phyloP scores from a whole-genome alignment of 164 flowering plant genomes.

The Magnolia changhungtana region DNA sequence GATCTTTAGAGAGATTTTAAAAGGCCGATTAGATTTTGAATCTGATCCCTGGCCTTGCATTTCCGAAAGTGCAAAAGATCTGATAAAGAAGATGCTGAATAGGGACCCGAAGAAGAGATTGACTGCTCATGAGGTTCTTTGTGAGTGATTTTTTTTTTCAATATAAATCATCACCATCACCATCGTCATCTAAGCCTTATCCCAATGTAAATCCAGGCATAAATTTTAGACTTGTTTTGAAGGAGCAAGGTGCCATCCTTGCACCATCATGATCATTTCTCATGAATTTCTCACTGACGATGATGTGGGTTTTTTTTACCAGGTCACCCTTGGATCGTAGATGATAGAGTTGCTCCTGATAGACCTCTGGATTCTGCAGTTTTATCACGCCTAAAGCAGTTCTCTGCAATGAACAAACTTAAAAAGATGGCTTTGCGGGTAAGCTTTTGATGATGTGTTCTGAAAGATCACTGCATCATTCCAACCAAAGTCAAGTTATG shows the following conservation, averaged over 20 bases:
- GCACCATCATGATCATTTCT: background rate
- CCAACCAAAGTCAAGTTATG: background rate
- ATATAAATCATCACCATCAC: background rate
- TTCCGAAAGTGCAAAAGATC: constrained; percentile 83
- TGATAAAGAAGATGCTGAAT: constrained; percentile 69
- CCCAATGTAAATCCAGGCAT: background rate
- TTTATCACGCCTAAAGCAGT: constrained; percentile 71
- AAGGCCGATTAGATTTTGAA: constrained; percentile 69
- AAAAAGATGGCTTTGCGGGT: constrained; percentile 92
- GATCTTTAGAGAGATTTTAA: constrained; percentile 81
- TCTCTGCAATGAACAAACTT: constrained; percentile 83
- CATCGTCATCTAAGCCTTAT: too few relatives aligned
- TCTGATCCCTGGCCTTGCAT: constrained; percentile 92
- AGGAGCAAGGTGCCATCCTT: background rate
- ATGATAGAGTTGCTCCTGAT: constrained; percentile 80
- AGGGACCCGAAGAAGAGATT: constrained; percentile 67
- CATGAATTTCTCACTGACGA: constrained; percentile 5
- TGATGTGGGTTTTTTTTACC: constrained; percentile 13
- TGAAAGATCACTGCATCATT: background rate
- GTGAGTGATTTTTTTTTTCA: constrained; percentile 45
- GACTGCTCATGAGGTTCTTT: constrained; percentile 77
- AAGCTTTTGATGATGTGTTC: constrained; percentile 7
- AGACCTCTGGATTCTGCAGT: constrained; percentile 86
- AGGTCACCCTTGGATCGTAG: constrained; percentile 95
- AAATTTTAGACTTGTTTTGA: background rate